phyloP scores from a whole-genome alignment of 1,284 basidiomycete genomes.

The Ceratobasidium sp. region DNA sequence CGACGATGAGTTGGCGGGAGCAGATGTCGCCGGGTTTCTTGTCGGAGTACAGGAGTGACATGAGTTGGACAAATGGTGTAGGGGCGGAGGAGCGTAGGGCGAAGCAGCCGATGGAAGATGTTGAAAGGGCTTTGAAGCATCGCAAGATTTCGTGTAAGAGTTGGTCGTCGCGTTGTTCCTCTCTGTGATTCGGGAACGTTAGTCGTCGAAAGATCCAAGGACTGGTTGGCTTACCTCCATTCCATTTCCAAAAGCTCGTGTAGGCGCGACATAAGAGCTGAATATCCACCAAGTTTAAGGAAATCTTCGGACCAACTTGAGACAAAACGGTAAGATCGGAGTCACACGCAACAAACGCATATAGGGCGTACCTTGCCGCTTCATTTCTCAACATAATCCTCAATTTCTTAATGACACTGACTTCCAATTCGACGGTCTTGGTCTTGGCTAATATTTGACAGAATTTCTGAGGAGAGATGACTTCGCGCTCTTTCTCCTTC shows the following conservation, averaged over 20 bases:
- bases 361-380: conserved; percentile 72
- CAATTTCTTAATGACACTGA: conserved; percentile 82
- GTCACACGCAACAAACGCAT: conserved; percentile 18
- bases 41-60: conserved; percentile 91
- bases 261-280: conserved; percentile 84
- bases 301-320: conserved; percentile 94
- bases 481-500: conserved; percentile 55
- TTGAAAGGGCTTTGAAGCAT: conserved; percentile 93
- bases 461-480: conserved; percentile 70
- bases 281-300: conserved; percentile 86
- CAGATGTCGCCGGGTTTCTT: conserved; percentile 96
- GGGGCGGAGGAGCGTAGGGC: conserved; percentile 88
- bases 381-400: conserved; percentile 87
- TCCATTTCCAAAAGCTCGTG: conserved; percentile 95
- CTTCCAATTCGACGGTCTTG: conserved; percentile 76
- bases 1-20: conserved; percentile 90
- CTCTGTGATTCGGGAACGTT: conserved; percentile 63
- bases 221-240: conserved; percentile 81
- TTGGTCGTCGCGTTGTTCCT: conserved; percentile 98
- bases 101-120: conserved; percentile 85
- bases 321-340: conserved; percentile 49
- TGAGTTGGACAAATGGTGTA: conserved; percentile 86
- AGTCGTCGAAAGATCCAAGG: conserved; percentile 23
- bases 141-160: conserved; percentile 92
- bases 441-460: conserved; percentile 73